A percentile compares a stretch with the other conserved stretches of the same genome.
Conservation (phyloP, 306 rosid species). For the Dryas drummondii region DNA sequence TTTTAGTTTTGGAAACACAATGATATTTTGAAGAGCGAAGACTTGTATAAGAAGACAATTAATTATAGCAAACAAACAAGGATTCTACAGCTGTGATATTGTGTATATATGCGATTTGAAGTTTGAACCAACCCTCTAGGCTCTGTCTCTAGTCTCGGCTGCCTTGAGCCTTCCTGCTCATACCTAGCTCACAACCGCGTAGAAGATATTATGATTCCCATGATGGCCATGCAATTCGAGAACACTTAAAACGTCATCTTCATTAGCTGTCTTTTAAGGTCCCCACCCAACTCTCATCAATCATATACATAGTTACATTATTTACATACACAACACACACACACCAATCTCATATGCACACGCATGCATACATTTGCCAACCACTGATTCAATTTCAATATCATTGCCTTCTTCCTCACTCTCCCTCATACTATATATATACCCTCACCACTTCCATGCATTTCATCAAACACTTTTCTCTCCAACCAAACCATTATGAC, state of each 20-base stretch:
- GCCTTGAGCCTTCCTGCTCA: background rate
- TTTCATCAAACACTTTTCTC: background rate
- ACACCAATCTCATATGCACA: constrained; percentile 13
- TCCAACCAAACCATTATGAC: background rate
- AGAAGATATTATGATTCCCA: background rate
- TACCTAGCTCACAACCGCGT: background rate
- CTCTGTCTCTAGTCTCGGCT: background rate
- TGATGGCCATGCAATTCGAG: background rate
- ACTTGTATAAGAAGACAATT: background rate
- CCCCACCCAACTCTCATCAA: background rate
- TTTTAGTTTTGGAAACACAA: background rate
- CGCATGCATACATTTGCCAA: constrained; percentile 13
- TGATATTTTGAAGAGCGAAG: background rate
- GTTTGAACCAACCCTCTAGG: background rate
- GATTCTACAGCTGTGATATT: constrained; percentile 3
- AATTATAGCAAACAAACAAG: background rate
- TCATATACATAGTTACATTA: no score
- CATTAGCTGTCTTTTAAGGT: constrained; percentile 19
- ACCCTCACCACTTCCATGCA: constrained; percentile 10
- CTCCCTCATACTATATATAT: constrained; percentile 4
- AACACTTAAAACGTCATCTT: background rate
- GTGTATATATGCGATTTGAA: background rate
- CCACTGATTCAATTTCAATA: background rate
- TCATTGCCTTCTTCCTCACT: background rate
- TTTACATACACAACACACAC: background rate